Evolutionary conservation across 345 rosid genomes (phyloP).

Genomic region (Linum tenue): DNA sequence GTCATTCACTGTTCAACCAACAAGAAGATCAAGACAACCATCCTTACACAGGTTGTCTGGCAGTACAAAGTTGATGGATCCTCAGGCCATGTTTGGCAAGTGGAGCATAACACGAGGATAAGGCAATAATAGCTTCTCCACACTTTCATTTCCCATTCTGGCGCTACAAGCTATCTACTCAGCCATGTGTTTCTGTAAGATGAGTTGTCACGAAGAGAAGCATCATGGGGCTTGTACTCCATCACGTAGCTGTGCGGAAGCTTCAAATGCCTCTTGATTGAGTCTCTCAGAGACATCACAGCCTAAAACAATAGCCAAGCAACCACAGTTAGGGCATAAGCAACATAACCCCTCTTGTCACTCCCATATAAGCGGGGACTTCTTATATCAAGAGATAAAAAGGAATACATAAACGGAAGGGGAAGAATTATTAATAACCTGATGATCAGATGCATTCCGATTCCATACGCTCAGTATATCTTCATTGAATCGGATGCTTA

Average conservation of each 20-base stretch:
- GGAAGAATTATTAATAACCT: constrained; percentile 35
- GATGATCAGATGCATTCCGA: constrained; percentile 84
- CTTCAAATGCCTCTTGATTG: constrained; percentile 69
- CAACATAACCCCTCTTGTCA: too few species aligned
- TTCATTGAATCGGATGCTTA: constrained; percentile 88
- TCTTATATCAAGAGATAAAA: too few species aligned
- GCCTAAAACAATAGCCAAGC: constrained; percentile 33
- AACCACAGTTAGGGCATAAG: too few species aligned
- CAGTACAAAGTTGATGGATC: too few species aligned
- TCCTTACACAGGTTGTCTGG: too few species aligned
- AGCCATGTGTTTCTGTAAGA: constrained; percentile 94
- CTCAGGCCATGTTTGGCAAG: too few species aligned
- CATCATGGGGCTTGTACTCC: constrained; percentile 97
- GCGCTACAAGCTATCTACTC: constrained; percentile 47
- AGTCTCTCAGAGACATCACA: constrained; percentile 76
- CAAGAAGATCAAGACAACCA: too few species aligned
- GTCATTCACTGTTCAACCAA: too few species aligned
- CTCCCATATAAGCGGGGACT: too few species aligned
- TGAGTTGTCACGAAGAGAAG: constrained; percentile 83
- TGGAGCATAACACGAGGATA: too few species aligned
- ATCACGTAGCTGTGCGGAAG: constrained; percentile 81
- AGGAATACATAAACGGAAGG: background rate
- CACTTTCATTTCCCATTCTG: too few species aligned
- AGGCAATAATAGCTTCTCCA: too few species aligned
- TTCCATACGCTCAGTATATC: constrained; percentile 92